Conservation (phyloP, 345 rosid species). For the Geranium rotundifolium region DNA sequence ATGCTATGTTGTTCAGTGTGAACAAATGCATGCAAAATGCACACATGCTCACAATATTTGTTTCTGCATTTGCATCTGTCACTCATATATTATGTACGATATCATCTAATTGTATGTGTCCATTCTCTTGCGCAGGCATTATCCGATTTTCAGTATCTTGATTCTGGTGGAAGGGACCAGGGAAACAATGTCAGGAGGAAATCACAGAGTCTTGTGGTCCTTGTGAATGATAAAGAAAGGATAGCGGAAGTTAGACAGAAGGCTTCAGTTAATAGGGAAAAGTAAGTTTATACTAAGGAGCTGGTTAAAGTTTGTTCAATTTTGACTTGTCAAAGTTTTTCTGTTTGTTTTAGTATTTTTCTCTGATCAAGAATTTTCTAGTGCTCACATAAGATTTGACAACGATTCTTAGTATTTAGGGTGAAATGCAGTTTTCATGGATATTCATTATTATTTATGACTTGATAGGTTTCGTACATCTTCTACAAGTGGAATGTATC, state of each 20-base stretch:
- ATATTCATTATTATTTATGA: neutral
- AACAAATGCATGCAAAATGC: too few relatives aligned
- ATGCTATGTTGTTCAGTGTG: too few relatives aligned
- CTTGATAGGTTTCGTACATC: slow-evolving; percentile 52
- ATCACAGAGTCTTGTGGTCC: slow-evolving; percentile 79
- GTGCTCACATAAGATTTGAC: neutral
- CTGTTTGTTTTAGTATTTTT: neutral
- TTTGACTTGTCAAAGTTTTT: neutral
- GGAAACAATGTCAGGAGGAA: slow-evolving; percentile 94
- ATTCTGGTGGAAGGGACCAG: slow-evolving; percentile 92
- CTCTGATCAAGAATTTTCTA: neutral
- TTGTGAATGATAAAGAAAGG: slow-evolving; percentile 93
- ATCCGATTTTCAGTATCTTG: slow-evolving; percentile 82
- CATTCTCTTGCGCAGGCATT: slow-evolving; percentile 36
- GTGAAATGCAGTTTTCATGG: neutral
- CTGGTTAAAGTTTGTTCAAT: neutral
- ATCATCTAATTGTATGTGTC: neutral
- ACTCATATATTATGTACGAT: neutral
- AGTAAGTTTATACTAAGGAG: slow-evolving; percentile 41
- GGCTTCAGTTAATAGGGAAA: slow-evolving; percentile 89
- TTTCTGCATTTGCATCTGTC: neutral
- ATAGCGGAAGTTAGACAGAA: slow-evolving; percentile 79
- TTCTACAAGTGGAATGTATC: slow-evolving; percentile 57
- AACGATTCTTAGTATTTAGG: neutral
- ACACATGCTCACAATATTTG: too few relatives aligned